phyloP scores from a whole-genome alignment of 768 basidiomycete species.

The Boletales sp. region DNA sequence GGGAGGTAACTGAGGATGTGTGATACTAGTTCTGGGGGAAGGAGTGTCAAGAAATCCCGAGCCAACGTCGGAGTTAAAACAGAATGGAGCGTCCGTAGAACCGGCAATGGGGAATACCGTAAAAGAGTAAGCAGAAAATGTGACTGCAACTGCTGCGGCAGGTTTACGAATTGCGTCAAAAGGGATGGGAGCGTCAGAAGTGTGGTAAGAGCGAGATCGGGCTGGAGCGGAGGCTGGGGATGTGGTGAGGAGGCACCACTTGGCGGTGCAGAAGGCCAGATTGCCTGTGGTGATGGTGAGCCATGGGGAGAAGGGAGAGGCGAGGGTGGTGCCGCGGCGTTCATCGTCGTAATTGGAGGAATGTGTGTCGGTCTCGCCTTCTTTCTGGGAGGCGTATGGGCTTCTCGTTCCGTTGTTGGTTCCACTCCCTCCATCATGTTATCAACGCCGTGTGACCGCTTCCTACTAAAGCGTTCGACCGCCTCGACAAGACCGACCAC shows the following conservation, averaged over 20 bases:
- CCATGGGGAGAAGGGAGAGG: slow-evolving; percentile 84
- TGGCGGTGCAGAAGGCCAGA: slow-evolving; percentile 82
- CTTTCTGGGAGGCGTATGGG: slow-evolving; percentile 63
- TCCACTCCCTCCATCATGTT: slow-evolving; percentile 76
- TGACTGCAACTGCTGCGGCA: slow-evolving; percentile 84
- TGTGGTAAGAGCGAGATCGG: slow-evolving; percentile 77
- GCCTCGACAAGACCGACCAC: slow-evolving; percentile 72
- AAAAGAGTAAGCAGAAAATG: slow-evolving; percentile 91
- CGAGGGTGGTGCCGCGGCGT: slow-evolving; percentile 76
- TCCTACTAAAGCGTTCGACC: slow-evolving; percentile 73
- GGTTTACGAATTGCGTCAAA: slow-evolving; percentile 71
- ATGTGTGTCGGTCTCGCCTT: slow-evolving; percentile 63
- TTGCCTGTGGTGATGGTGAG: slow-evolving; percentile 70
- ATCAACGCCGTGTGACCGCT: slow-evolving; percentile 52
- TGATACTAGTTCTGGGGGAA: slow-evolving; percentile 90
- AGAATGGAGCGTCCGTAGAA: slow-evolving; percentile 83
- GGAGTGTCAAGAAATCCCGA: slow-evolving; percentile 88
- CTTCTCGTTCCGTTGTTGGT: slow-evolving; percentile 44
- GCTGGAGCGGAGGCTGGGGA: slow-evolving; percentile 70
- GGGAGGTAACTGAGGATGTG: slow-evolving; percentile 85
- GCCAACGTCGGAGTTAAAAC: slow-evolving; percentile 88
- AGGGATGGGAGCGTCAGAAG: slow-evolving; percentile 84
- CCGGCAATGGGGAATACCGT: slow-evolving; percentile 86
- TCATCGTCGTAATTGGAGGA: slow-evolving; percentile 60
- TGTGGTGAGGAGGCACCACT: slow-evolving; percentile 71